Percentiles rank a stretch among this genome's conserved stretches.
Conservation (phyloP, 306 rosid species). For the Corylus avellana region DNA sequence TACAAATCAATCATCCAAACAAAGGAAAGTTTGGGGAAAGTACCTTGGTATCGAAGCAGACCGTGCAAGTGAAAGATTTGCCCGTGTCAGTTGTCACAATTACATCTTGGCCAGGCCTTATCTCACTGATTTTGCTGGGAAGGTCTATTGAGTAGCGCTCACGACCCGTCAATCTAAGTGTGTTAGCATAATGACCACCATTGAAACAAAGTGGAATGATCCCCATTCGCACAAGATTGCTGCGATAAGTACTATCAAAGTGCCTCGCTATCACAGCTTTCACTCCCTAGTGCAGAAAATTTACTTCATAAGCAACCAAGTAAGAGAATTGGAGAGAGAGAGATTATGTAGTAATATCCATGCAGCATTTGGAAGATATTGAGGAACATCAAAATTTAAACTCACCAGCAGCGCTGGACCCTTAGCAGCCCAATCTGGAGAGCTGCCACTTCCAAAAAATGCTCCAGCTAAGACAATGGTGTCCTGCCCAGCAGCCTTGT, state of each 20-base stretch:
- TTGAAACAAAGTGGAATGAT: slow-evolving; percentile 19
- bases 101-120: slow-evolving; percentile 47
- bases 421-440: slow-evolving; percentile 53
- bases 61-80: slow-evolving; percentile 38
- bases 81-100: slow-evolving; percentile 33
- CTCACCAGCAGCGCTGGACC: slow-evolving; percentile 41
- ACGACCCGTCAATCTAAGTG: slow-evolving; percentile 37
- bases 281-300: slow-evolving; percentile 32
- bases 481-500: slow-evolving; percentile 36
- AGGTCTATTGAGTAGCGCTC: slow-evolving; percentile 39
- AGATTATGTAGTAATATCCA: neutral
- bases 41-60: slow-evolving; percentile 39
- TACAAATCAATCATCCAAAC: neutral
- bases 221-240: slow-evolving; percentile 25
- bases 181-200: slow-evolving; percentile 40
- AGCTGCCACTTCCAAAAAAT: slow-evolving; percentile 48
- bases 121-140: slow-evolving; percentile 30
- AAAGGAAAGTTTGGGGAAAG: neutral
- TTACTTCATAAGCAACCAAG: slow-evolving; percentile 4
- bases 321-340: neutral
- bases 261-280: slow-evolving; percentile 53
- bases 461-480: slow-evolving; percentile 45
- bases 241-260: slow-evolving; percentile 39
- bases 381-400: too few species aligned
- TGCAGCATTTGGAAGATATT: neutral